A percentile compares a stretch with the other conserved stretches of the same genome.
Evolutionary conservation across 2,329 filamentous ascomycete species (phyloP).

Genomic region (Penicillium thymicola): DNA sequence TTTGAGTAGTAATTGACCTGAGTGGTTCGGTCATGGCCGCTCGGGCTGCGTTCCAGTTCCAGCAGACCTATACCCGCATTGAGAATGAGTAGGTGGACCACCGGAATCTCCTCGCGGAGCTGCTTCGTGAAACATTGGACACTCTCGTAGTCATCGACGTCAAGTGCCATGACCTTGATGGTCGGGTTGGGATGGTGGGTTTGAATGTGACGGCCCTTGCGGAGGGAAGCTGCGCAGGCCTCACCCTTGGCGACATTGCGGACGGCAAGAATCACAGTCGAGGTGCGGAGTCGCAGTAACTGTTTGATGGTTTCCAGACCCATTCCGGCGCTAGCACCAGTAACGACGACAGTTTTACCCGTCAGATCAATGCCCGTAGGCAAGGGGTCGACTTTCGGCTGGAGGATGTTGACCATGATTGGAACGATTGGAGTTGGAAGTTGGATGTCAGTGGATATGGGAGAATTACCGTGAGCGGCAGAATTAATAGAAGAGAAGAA

Average conservation of each 20-base stretch:
- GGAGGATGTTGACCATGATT: not conserved
- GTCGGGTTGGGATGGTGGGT: not conserved
- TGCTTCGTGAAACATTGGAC: constrained; percentile 14
- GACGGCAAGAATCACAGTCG: not conserved
- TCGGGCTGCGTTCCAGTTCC: constrained; percentile 15
- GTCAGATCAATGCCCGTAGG: not conserved
- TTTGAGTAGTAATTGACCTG: constrained; percentile 34
- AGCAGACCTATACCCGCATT: constrained; percentile 22
- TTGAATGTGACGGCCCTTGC: not conserved
- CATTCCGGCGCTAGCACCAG: not conserved
- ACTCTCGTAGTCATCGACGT: not conserved
- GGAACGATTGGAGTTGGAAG: not conserved
- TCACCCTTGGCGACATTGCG: not conserved
- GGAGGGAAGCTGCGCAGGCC: not conserved
- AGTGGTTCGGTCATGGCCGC: constrained; percentile 38
- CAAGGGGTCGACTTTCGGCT: not conserved
- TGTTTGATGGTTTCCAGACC: not conserved
- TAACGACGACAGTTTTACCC: not conserved
- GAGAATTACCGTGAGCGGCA: not conserved
- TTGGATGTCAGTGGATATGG: not conserved
- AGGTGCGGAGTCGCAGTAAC: not conserved
- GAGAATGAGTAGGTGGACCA: constrained; percentile 26
- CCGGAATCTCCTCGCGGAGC: constrained; percentile 14
- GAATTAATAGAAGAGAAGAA: not conserved
- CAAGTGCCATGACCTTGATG: not conserved